phyloP scores from a whole-genome alignment of 192 early-diverging fungal species.

The Backusella macrospora region DNA sequence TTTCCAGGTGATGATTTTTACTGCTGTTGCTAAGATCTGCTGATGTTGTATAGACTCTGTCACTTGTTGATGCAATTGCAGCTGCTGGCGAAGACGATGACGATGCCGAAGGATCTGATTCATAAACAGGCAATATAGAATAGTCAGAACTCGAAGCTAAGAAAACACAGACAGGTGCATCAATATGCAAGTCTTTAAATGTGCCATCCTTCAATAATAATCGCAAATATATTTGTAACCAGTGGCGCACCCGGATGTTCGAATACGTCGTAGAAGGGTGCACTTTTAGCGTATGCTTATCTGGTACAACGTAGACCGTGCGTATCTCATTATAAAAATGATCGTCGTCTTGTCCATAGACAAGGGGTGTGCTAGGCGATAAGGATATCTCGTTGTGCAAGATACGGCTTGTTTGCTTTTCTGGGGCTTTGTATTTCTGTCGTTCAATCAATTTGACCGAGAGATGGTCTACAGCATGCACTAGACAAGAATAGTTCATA shows the following conservation, averaged over 20 bases:
- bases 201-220: constrained; percentile 21
- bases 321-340: constrained; percentile 4
- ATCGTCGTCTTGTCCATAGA: neutral
- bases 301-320: constrained; percentile 29
- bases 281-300: constrained; percentile 26
- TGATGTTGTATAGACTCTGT: neutral
- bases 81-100: neutral
- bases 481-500: neutral
- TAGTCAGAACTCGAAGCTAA: constrained; percentile 17
- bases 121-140: constrained; percentile 22
- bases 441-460: constrained; percentile 35
- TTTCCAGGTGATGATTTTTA: neutral
- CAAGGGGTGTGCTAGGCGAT: neutral
- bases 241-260: constrained; percentile 37
- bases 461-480: constrained; percentile 13
- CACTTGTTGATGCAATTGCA: neutral
- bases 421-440: constrained; percentile 31
- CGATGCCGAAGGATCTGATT: neutral
- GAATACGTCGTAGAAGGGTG: constrained; percentile 28
- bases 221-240: constrained; percentile 30
- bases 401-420: constrained; percentile 32
- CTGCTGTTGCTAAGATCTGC: neutral
- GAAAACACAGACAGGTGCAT: constrained; percentile 17
- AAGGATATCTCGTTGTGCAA: constrained; percentile 37
- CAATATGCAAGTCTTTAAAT: constrained; percentile 25